phyloP scores from a whole-genome alignment of 345 rosid species.

The Eucalyptus brandiana region DNA sequence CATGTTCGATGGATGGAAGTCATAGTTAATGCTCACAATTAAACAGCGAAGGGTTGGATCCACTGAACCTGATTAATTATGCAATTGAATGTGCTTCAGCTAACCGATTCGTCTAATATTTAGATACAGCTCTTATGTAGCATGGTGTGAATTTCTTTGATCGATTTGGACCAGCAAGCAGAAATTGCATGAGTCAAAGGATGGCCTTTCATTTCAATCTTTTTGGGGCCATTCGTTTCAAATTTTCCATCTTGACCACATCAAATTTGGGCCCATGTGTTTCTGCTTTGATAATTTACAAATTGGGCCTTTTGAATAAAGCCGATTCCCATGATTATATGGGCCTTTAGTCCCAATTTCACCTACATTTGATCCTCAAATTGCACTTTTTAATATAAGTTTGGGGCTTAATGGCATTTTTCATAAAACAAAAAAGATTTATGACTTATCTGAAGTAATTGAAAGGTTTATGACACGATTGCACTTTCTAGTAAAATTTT shows the following conservation, averaged over 20 bases:
- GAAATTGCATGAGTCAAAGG: neutral
- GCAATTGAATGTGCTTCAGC: neutral
- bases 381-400: neutral
- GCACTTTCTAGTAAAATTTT: neutral
- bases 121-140: neutral
- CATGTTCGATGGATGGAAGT: neutral
- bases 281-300: neutral
- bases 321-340: neutral
- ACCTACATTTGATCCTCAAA: neutral
- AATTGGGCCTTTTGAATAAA: neutral
- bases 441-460: neutral
- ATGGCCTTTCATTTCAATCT: neutral
- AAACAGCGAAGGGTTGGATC: neutral
- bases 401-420: neutral
- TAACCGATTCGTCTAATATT: neutral
- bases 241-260: neutral
- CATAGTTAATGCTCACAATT: neutral
- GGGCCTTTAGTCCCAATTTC: neutral
- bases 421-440: neutral
- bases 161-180: neutral
- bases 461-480: neutral
- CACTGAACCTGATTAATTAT: neutral
- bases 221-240: neutral
- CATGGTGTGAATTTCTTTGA: neutral
- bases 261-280: neutral